Percentiles rank a stretch among this genome's conserved stretches.
These are phyloP conservation scores for Phytopythium montanum DNA, from an alignment of 352 stramenopile genomes.

Conservation along the genomic window DNA sequence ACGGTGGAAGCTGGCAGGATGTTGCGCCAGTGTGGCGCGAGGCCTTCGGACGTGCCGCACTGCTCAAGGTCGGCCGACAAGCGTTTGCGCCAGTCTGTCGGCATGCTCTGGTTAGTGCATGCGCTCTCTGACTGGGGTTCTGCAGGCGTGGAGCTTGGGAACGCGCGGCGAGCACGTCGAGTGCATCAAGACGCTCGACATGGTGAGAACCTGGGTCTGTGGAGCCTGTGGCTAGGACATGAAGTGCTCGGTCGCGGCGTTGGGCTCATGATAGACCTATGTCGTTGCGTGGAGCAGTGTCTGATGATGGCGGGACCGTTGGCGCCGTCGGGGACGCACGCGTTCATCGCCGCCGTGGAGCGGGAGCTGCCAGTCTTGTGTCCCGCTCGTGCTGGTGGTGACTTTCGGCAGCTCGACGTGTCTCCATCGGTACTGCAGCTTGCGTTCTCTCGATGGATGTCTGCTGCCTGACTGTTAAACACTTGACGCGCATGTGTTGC, in stretches of 20 bases:
- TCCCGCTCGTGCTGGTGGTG: neutral
- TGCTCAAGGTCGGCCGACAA: slow-evolving; percentile 34
- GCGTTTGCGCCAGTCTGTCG: no score
- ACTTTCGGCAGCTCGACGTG: neutral
- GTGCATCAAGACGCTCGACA: slow-evolving; percentile 50
- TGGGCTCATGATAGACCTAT: neutral
- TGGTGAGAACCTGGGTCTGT: slow-evolving; percentile 32
- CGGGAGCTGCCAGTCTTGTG: slow-evolving; percentile 9
- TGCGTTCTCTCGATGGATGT: neutral
- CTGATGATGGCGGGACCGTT: slow-evolving; percentile 76
- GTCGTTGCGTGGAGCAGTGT: slow-evolving; percentile 20
- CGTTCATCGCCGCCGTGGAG: slow-evolving; percentile 40
- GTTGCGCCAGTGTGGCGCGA: slow-evolving; percentile 52
- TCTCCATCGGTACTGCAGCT: slow-evolving; percentile 1
- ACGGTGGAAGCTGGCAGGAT: slow-evolving; percentile 71
- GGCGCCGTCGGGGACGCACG: slow-evolving; percentile 35
- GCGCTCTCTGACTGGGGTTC: no score
- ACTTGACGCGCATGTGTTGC: neutral
- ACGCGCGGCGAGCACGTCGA: slow-evolving; percentile 17
- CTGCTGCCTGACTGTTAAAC: neutral
- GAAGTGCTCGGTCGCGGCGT: neutral
- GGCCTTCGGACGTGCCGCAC: slow-evolving; percentile 48
- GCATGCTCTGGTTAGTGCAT: no score
- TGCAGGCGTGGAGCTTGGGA: slow-evolving; percentile 31
- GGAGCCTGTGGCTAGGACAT: neutral